phyloP scores from a whole-genome alignment of 805 yeast species.

The Yarrowia porcina region DNA sequence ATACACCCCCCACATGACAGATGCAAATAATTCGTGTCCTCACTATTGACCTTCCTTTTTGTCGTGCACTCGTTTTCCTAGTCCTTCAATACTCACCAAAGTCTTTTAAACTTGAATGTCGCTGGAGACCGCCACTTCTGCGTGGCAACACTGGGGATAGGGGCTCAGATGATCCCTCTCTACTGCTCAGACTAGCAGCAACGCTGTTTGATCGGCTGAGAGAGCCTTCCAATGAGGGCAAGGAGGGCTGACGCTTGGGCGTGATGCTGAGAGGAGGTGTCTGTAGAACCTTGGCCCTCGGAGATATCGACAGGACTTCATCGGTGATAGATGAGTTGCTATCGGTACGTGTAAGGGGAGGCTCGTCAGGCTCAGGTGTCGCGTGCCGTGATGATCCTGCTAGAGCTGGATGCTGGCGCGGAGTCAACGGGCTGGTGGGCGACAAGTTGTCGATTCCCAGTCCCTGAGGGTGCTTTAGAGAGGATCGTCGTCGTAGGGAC shows the following conservation, averaged over 20 bases:
- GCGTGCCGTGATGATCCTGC: background rate
- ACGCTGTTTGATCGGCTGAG: background rate
- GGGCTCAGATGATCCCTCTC: background rate
- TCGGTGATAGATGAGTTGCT: conserved; percentile 19
- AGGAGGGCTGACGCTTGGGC: background rate
- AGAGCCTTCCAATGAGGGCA: background rate
- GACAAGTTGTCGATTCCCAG: background rate
- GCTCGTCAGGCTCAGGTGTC: conserved; percentile 10
- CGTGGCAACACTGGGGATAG: background rate
- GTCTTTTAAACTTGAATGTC: conserved; percentile 16
- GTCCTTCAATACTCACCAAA: conserved; percentile 7
- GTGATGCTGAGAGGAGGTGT: conserved; percentile 17
- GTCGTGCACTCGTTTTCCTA: background rate
- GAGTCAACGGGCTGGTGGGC: background rate
- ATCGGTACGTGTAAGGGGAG: background rate
- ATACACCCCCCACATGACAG: background rate
- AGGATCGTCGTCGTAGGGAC: conserved; percentile 9
- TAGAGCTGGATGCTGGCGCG: background rate
- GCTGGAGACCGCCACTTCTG: background rate
- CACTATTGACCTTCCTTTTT: background rate
- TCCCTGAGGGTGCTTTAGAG: background rate
- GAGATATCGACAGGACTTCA: background rate
- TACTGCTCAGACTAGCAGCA: background rate
- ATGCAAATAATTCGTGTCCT: background rate
- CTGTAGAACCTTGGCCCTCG: background rate